Evolutionary conservation across 306 rosid genomes (phyloP).

Genomic region (Quercus glauca): DNA sequence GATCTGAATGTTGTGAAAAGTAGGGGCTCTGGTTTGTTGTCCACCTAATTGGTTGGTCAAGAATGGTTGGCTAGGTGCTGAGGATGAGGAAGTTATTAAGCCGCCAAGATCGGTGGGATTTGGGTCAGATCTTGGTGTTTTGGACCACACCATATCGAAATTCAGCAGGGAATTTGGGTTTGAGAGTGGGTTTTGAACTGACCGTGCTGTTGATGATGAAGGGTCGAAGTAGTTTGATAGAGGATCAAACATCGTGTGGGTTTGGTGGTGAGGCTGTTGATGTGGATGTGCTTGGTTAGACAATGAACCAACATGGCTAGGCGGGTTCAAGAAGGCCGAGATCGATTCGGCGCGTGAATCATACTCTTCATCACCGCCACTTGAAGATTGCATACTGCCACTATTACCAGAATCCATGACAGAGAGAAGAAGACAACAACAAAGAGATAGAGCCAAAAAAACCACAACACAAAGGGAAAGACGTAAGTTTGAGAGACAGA

Average conservation of each 20-base stretch:
- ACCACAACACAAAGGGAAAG: slow-evolving; percentile 9
- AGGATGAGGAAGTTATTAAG: slow-evolving; percentile 23
- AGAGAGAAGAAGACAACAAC: background rate
- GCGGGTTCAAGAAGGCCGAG: slow-evolving; percentile 45
- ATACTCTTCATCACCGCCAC: slow-evolving; percentile 85
- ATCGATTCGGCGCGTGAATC: slow-evolving; percentile 74
- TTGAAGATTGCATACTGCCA: slow-evolving; percentile 87
- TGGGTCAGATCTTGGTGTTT: slow-evolving; percentile 50
- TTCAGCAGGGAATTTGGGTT: slow-evolving; percentile 37
- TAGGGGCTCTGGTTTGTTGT: slow-evolving; percentile 28
- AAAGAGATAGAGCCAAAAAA: slow-evolving; percentile 1
- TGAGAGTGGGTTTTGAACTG: slow-evolving; percentile 6
- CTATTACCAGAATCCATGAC: slow-evolving; percentile 83
- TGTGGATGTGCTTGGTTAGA: background rate
- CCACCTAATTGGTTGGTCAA: slow-evolving; percentile 34
- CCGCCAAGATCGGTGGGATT: slow-evolving; percentile 39
- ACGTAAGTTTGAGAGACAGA: slow-evolving; percentile 20
- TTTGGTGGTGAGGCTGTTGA: slow-evolving; percentile 16
- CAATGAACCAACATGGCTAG: slow-evolving; percentile 30
- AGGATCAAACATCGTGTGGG: slow-evolving; percentile 43
- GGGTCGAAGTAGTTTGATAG: slow-evolving; percentile 61
- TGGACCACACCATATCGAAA: slow-evolving; percentile 60
- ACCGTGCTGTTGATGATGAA: slow-evolving; percentile 18
- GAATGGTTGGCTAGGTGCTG: slow-evolving; percentile 31
- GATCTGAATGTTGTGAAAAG: slow-evolving; percentile 32